These are phyloP conservation scores for Aechmea fasciata DNA, from an alignment of 176 grass and related monocot genomes.

Conservation along the genomic window DNA sequence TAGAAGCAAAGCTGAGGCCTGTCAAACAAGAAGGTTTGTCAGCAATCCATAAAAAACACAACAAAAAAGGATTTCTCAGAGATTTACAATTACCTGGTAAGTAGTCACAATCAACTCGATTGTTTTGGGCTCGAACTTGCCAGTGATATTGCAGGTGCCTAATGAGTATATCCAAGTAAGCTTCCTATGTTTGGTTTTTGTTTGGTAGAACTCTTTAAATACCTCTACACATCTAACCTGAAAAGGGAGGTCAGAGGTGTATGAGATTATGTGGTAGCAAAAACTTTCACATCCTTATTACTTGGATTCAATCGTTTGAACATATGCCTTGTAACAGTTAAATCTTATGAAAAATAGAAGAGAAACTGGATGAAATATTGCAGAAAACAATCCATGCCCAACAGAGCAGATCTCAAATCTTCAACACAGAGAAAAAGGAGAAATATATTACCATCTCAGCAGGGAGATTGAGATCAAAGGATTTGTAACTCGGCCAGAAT, in stretches of 20 bases:
- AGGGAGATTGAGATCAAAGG: conserved; percentile 92
- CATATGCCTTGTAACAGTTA: too few species aligned
- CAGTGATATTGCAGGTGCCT: conserved; percentile 81
- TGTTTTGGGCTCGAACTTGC: conserved; percentile 64
- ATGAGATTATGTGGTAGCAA: too few species aligned
- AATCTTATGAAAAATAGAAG: too few species aligned
- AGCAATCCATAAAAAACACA: background rate
- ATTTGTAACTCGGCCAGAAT: conserved; percentile 99
- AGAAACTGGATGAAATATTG: too few species aligned
- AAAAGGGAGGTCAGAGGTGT: too few species aligned
- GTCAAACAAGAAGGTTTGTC: conserved; percentile 12
- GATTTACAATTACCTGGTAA: conserved; percentile 52
- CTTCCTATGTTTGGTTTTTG: conserved; percentile 90
- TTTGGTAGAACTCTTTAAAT: conserved; percentile 86
- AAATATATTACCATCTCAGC: conserved; percentile 72
- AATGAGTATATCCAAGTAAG: conserved; percentile 99
- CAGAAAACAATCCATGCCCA: too few species aligned
- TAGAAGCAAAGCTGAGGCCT: conserved; percentile 74
- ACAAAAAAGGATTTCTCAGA: background rate
- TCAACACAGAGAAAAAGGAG: too few species aligned
- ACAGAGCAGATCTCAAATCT: too few species aligned
- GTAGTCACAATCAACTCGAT: conserved; percentile 90
- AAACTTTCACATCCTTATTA: too few species aligned
- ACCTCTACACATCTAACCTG: conserved; percentile 93
- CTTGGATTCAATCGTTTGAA: too few species aligned